Evolutionary conservation across 139 green algal genomes (phyloP).

Genomic region (Bryopsis sp.): DNA sequence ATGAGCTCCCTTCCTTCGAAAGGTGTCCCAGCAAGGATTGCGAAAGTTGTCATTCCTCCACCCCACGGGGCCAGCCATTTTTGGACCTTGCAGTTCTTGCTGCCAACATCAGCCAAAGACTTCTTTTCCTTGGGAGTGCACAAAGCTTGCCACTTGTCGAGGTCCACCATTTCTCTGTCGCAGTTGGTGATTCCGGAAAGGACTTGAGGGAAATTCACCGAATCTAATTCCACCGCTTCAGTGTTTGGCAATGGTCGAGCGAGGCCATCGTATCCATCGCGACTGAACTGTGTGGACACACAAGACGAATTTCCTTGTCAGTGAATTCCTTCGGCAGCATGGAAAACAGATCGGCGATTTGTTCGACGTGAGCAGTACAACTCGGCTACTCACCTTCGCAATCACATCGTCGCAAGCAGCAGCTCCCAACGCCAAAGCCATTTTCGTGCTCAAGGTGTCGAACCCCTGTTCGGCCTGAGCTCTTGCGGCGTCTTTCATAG

Average conservation of each 20-base stretch:
- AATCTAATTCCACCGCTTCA: neutral
- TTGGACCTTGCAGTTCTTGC: neutral
- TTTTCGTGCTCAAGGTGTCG: neutral
- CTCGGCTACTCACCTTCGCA: neutral
- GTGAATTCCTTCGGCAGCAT: too few relatives aligned
- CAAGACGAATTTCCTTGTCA: neutral
- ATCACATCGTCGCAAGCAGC: neutral
- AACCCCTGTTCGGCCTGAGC: neutral
- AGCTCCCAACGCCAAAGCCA: neutral
- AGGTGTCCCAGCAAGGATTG: neutral
- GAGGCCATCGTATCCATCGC: too few relatives aligned
- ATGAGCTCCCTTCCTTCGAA: too few relatives aligned
- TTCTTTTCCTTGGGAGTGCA: neutral
- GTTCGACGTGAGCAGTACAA: too few relatives aligned
- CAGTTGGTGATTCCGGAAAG: slow-evolving; percentile 19
- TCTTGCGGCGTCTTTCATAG: neutral
- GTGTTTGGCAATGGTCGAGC: neutral
- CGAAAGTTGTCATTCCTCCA: slow-evolving; percentile 6
- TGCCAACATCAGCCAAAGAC: slow-evolving; percentile 6
- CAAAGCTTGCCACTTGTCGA: slow-evolving; percentile 8
- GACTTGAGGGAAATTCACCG: slow-evolving; percentile 1
- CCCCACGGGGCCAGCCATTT: neutral
- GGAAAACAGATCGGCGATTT: too few relatives aligned
- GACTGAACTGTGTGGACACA: neutral
- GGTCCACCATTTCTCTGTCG: slow-evolving; percentile 7